Base-by-base conservation (phyloP, 1,284 basidiomycete genomes). In the Neonothopanus nambi region DNA sequence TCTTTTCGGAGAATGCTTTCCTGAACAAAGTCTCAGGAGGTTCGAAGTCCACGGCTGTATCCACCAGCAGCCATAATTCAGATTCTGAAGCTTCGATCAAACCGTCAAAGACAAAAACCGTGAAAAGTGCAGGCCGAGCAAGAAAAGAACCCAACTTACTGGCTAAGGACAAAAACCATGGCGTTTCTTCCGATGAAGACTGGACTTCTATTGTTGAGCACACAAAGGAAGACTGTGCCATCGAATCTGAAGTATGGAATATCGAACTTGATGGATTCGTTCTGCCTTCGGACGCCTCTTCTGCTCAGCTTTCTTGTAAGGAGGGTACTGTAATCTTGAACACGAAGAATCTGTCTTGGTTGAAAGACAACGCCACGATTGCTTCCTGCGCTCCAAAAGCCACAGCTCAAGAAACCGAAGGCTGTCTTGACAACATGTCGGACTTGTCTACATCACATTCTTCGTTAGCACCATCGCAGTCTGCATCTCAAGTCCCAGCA, bases 171-270 rank as follows among this genome's bases (percentile, higher is more conserved):
- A 36, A 12, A 4, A 44, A 20, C 13, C 35, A n/a, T 6, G 24
- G 30, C 17, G 26, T 5, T 23, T 30, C 41, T 17, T 5, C 38
- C 18, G 17, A 28, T 13, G 13, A 36, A 9, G 17, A 9, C 2
- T 13, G 8, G 13, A 12, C 11, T 9, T 12, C 20, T 2, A 43
- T 39, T n/a, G n/a, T n/a, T 21, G 26, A 33, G 44, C 3, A 17
- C 20, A 15, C n/a, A 7, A 43, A 35, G 30, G 20, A 40, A 50
- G 24, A 55, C 35, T 51, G 58, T 39, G 61, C 65, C n/a, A n/a
- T n/a, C 8, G 69, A 67, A 52, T 89, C 87, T 13, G 71, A 80
- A 20, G 61, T 81, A 20, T 89, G 87, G 88, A 83, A 84, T 59
- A 87, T 89, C 38, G 87, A 89, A 66, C 60, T 67, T 12, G 74